Evolutionary conservation across 78 protist species (phyloP), one percentile per base, ranked within the genome.

Genomic region (Thecamonas trahens): DNA sequence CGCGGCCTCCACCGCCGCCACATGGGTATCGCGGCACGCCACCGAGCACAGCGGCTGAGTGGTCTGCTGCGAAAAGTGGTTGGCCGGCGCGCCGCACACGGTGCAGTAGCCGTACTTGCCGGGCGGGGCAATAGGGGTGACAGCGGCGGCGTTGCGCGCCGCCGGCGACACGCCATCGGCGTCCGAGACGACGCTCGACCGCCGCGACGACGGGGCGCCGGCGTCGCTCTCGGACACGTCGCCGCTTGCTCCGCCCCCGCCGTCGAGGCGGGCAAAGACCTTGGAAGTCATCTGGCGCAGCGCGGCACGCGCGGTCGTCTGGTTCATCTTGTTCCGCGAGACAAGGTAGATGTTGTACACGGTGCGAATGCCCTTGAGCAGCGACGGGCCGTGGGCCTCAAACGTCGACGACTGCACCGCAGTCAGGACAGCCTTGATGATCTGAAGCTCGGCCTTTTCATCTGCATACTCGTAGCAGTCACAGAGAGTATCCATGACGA

Each of bases 251-350:
- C 28, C 35, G 3, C 34, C 50, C 38, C 13, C 1, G 63, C 29
- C 20, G n/a, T 76, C 82, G 72, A 83, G 39, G 31, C 80, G 66
- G 76, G 4, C 49, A 29, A 59, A 80, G 32, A 85, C 67, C n/a
- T 57, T 61, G 34, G 53, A 47, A 28, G 80, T 24, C 86, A 80
- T 80, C 45, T 85, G 91, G 3, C 67, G 66, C 18, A 85, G 79
- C 26, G 86, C 40, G 26, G 77, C 84, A 50, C 61, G 55, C 29
- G 86, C 84, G 2, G 87, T 72, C 17, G 67, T 68, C 5, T 72
- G 85, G 44, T 70, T 79, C 45, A 60, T 44, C 7, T 22, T 3
- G 17, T 37, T 57, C 24, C 34, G 34, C n/a, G 22, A 8, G 9
- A 8, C 5, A 3, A 75, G 45, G 67, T 62, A 67, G 31, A 85